Base-by-base conservation (phyloP, 2,329 filamentous ascomycete genomes). In the Epichloe brachyelytri region DNA sequence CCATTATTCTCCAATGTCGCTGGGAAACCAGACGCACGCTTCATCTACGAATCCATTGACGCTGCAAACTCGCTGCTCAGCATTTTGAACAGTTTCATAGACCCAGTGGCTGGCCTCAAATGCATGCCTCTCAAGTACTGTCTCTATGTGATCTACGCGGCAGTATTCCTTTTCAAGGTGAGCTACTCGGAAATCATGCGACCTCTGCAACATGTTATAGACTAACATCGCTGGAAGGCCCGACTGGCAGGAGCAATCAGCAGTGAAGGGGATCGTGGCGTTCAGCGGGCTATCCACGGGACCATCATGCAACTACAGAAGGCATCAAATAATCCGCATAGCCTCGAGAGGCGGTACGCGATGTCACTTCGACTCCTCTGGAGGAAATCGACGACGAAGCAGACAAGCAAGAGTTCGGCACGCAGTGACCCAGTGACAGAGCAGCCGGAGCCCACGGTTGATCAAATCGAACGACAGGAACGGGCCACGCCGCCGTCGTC, bases 101-200 rank as follows among this genome's bases (percentile, higher is more conserved):
- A 82, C 51, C 78, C 80, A 0, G 71, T 76, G 48, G 74, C 72
- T 15, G 75, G 77, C 43, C 68, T 83, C 15, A 75, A 79, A 53
- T 83, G 78, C 54, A 82, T 84, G 78, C 80, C 80, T 2, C 66
- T 82, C 8, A 71, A 79, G 33, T 83, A 79, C 58, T 83, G 82
- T 54, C 66, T 84, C 33, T 83, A 74, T 53, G 73, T 70, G 2
- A 82, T 83, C 22, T 83, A 83, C 60, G 78, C 77, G 0, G 79
- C 80, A 1, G 79, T 82, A 2, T 83, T 83, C 55, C 62, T 83
- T 5, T 83, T 82, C 68, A 83, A 84, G 66, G 77, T 77, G 60
- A 34, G 51, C n/a, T 34, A 3, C 15, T n/a, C 33, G 3, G 17
- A 14, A 5, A 7, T 2, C 4, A 22, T 5, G 20, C 19, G 6